Conservation (phyloP, 306 rosid species). For the Sicyos baderoa region DNA sequence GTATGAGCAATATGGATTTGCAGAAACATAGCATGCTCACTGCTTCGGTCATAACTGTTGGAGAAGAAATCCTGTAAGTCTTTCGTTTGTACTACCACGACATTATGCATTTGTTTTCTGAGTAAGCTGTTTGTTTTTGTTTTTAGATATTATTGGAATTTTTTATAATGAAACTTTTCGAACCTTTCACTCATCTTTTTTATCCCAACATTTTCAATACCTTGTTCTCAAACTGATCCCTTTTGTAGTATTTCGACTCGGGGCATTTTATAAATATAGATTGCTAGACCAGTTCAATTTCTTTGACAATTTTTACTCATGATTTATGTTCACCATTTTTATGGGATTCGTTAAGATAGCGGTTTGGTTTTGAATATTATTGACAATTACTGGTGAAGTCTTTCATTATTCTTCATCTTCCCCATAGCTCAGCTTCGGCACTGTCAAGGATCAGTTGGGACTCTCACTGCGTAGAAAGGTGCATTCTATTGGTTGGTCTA, state of each 20-base stretch:
- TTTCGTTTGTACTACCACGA: slow-evolving; percentile 20
- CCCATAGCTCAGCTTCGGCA: slow-evolving; percentile 98
- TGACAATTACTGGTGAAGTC: slow-evolving; percentile 40
- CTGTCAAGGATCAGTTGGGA: slow-evolving; percentile 80
- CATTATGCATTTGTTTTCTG: background rate
- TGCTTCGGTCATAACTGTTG: slow-evolving; percentile 71
- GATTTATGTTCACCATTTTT: background rate
- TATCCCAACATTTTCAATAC: background rate
- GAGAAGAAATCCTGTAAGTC: slow-evolving; percentile 96
- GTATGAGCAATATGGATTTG: slow-evolving; percentile 31
- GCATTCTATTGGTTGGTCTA: slow-evolving; percentile 72
- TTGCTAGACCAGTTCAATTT: background rate
- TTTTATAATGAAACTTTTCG: background rate
- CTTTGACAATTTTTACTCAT: background rate
- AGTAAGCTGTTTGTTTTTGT: background rate
- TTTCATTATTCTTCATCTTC: slow-evolving; percentile 36
- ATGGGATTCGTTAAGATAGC: background rate
- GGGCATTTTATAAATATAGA: background rate
- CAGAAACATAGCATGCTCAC: slow-evolving; percentile 52
- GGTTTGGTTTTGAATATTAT: slow-evolving; percentile 9
- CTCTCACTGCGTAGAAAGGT: slow-evolving; percentile 65
- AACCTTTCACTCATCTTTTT: background rate
- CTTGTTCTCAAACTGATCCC: background rate
- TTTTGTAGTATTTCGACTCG: background rate
- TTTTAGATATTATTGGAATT: background rate